phyloP scores from a whole-genome alignment of 1,284 basidiomycete species.

The Apiotrichum domesticum region DNA sequence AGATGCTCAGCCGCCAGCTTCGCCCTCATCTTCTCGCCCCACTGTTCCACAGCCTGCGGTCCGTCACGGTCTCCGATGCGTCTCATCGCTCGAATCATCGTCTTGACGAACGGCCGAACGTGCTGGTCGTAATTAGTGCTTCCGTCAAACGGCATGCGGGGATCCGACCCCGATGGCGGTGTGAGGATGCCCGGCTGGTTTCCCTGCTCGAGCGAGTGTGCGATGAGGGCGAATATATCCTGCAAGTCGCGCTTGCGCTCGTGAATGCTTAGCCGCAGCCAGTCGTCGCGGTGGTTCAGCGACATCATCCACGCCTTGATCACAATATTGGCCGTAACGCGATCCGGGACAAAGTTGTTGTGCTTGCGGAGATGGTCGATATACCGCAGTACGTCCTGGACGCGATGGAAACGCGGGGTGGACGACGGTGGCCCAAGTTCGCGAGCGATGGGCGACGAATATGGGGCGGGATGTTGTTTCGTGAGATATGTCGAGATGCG shows the following conservation, averaged over 20 bases:
- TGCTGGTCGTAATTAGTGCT: constrained; percentile 18
- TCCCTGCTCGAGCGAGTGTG: constrained; percentile 8
- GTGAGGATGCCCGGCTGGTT: neutral
- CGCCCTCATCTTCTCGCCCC: constrained; percentile 9
- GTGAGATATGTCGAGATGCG: constrained; percentile 11
- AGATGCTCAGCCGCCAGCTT: neutral
- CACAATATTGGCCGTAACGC: constrained; percentile 38
- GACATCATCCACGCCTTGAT: constrained; percentile 33
- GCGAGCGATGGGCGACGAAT: neutral
- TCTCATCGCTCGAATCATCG: constrained; percentile 23
- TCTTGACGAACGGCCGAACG: constrained; percentile 30
- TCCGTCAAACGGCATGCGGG: neutral
- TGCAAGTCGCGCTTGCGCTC: constrained; percentile 7
- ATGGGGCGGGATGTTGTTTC: constrained; percentile 5
- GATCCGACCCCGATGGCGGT: neutral
- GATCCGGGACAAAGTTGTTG: constrained; percentile 36
- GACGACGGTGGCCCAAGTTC: neutral
- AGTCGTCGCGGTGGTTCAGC: constrained; percentile 2
- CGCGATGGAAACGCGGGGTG: constrained; percentile 19
- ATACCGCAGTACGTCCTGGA: constrained; percentile 24
- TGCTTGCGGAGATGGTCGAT: constrained; percentile 26
- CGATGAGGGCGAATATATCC: constrained; percentile 17
- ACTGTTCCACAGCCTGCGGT: constrained; percentile 13
- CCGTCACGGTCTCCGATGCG: constrained; percentile 26
- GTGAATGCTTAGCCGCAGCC: neutral